These are phyloP conservation scores for Melastoma malabathricum DNA, from an alignment of 345 rosid genomes.

Conservation along the genomic window DNA sequence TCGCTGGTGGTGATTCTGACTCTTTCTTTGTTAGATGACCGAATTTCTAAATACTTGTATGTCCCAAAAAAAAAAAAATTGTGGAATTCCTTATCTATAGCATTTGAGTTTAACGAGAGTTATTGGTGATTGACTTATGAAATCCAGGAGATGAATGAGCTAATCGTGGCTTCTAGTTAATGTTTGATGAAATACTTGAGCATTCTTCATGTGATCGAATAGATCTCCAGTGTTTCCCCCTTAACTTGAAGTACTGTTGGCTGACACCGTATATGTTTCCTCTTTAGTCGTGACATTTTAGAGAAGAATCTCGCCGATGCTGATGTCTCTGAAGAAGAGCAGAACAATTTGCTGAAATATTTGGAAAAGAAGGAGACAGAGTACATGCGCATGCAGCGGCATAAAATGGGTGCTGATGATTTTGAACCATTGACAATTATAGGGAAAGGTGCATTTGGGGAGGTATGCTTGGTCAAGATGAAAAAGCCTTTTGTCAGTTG, in stretches of 20 bases:
- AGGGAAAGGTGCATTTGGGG: conserved; percentile 99
- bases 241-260: conserved; percentile 4
- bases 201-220: too few species aligned
- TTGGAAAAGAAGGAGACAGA: conserved; percentile 95
- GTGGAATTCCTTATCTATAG: too few species aligned
- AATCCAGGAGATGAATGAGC: too few species aligned
- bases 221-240: conserved; percentile 1
- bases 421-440: conserved; percentile 98
- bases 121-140: too few species aligned
- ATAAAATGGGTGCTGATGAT: conserved; percentile 98
- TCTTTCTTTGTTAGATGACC: too few species aligned
- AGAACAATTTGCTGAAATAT: conserved; percentile 62
- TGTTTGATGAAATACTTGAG: too few species aligned
- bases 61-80: too few species aligned
- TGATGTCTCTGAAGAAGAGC: conserved; percentile 93
- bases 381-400: conserved; percentile 93
- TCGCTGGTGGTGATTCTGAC: too few species aligned
- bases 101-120: too few species aligned
- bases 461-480: conserved; percentile 29
- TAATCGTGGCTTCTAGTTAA: too few species aligned
- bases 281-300: conserved; percentile 63
- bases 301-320: conserved; percentile 98
- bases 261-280: conserved; percentile 9
- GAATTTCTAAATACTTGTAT: too few species aligned
- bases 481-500: too few species aligned